Evolutionary conservation across 306 rosid genomes (phyloP).

Genomic region (Lithocarpus polystachyus): DNA sequence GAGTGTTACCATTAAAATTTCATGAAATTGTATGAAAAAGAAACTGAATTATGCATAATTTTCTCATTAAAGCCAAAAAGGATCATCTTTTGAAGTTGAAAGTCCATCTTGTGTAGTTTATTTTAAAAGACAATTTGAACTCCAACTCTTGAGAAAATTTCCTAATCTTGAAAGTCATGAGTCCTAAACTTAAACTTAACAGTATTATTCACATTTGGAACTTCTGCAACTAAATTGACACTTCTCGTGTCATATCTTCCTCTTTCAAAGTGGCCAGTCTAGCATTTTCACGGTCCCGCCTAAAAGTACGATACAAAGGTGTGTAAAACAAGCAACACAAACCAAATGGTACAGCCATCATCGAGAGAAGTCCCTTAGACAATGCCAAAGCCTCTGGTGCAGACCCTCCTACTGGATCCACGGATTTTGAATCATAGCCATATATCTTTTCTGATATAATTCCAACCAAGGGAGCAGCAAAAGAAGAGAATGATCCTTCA

Average conservation of each 20-base stretch:
- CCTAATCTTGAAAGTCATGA: background rate
- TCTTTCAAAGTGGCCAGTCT: slow-evolving; percentile 47
- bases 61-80: background rate
- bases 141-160: background rate
- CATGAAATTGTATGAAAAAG: background rate
- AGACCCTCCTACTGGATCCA: slow-evolving; percentile 67
- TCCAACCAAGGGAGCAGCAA: slow-evolving; percentile 97
- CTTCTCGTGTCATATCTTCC: slow-evolving; percentile 49
- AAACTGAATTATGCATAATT: background rate
- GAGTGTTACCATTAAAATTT: background rate
- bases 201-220: background rate
- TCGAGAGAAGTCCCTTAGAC: slow-evolving; percentile 85
- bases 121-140: background rate
- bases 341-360: slow-evolving; percentile 88
- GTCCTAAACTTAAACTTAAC: slow-evolving; percentile 1
- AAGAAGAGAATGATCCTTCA: slow-evolving; percentile 86
- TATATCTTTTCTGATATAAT: slow-evolving; percentile 84
- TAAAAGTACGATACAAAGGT: slow-evolving; percentile 62
- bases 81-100: slow-evolving; percentile 14
- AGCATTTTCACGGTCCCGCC: slow-evolving; percentile 74
- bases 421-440: slow-evolving; percentile 75
- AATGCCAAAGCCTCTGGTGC: slow-evolving; percentile 74
- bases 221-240: background rate
- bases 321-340: slow-evolving; percentile 89
- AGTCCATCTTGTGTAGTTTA: background rate